Evolutionary conservation across 352 stramenopile species (phyloP).

Genomic region (Phytophthora uliginosa): DNA sequence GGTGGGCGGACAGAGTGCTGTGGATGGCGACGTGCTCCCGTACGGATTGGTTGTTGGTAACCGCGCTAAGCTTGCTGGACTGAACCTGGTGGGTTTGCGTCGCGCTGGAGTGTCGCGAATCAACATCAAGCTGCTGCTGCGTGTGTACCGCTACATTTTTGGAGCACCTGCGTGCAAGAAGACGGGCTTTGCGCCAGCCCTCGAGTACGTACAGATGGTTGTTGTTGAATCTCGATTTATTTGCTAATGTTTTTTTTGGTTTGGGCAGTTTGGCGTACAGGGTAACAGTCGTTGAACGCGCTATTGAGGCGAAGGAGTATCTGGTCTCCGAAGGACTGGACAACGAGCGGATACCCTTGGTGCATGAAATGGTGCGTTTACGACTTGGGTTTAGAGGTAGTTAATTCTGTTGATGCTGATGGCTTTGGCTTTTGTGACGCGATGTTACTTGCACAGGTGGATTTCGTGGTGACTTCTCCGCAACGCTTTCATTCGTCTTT

Average conservation of each 20-base stretch:
- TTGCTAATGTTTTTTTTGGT: conserved; percentile 7
- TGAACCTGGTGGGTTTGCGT: conserved; percentile 84
- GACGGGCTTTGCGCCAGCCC: conserved; percentile 75
- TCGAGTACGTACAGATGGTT: conserved; percentile 57
- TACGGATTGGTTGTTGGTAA: conserved; percentile 83
- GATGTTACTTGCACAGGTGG: conserved; percentile 50
- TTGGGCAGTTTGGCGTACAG: conserved; percentile 57
- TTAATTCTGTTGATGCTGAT: conserved; percentile 2
- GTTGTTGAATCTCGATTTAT: not conserved
- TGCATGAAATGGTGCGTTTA: conserved; percentile 64
- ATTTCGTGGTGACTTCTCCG: conserved; percentile 72
- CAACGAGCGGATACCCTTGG: conserved; percentile 44
- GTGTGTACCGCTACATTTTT: conserved; percentile 85
- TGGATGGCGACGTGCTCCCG: conserved; percentile 87
- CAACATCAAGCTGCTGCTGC: conserved; percentile 85
- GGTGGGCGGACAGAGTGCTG: conserved; percentile 82
- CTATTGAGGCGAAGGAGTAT: conserved; percentile 63
- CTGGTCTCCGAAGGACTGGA: conserved; percentile 54
- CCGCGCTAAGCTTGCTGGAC: conserved; percentile 74
- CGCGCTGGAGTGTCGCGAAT: conserved; percentile 66
- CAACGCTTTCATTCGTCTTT: conserved; percentile 70
- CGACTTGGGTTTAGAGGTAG: not conserved
- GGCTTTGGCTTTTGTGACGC: not conserved
- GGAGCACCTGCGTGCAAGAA: conserved; percentile 57
- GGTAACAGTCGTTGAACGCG: conserved; percentile 64